Conservation (phyloP, 2,329 filamentous ascomycete genomes). For the Clarireedia sp. region DNA sequence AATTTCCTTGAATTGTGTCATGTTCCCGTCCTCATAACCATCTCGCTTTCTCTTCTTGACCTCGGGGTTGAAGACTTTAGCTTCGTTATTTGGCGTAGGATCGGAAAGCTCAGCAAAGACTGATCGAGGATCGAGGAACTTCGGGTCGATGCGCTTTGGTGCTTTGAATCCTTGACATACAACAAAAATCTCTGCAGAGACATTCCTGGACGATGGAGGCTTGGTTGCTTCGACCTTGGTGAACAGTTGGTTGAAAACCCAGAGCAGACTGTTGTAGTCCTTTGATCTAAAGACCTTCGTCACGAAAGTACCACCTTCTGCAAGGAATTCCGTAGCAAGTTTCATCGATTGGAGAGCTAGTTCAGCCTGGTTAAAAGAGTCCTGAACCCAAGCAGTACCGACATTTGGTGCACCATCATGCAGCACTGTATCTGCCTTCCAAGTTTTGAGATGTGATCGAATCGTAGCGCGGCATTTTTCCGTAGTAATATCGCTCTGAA, state of each 20-base stretch:
- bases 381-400: slow-evolving; percentile 95
- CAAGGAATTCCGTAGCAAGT: slow-evolving; percentile 86
- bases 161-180: slow-evolving; percentile 94
- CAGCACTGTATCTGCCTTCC: slow-evolving; percentile 91
- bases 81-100: slow-evolving; percentile 86
- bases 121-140: slow-evolving; percentile 78
- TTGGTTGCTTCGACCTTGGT: slow-evolving; percentile 94
- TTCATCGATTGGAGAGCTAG: slow-evolving; percentile 85
- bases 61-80: slow-evolving; percentile 96
- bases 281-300: slow-evolving; percentile 97
- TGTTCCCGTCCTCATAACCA: slow-evolving; percentile 95
- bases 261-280: slow-evolving; percentile 90
- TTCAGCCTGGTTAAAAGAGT: slow-evolving; percentile 96
- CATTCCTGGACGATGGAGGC: slow-evolving; percentile 88
- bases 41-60: slow-evolving; percentile 96
- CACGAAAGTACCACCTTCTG: slow-evolving; percentile 84
- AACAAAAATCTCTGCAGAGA: slow-evolving; percentile 97
- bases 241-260: slow-evolving; percentile 98
- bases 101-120: slow-evolving; percentile 91
- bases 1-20: slow-evolving; percentile 82
- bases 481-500: slow-evolving; percentile 96
- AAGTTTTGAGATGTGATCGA: slow-evolving; percentile 81
- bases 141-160: slow-evolving; percentile 85
- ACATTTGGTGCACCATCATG: slow-evolving; percentile 98
- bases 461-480: slow-evolving; percentile 92